A percentile compares a stretch with the other conserved stretches of the same genome.
Conservation (phyloP, 2,329 filamentous ascomycete genomes). For the Phaeomoniella chlamydospora region DNA sequence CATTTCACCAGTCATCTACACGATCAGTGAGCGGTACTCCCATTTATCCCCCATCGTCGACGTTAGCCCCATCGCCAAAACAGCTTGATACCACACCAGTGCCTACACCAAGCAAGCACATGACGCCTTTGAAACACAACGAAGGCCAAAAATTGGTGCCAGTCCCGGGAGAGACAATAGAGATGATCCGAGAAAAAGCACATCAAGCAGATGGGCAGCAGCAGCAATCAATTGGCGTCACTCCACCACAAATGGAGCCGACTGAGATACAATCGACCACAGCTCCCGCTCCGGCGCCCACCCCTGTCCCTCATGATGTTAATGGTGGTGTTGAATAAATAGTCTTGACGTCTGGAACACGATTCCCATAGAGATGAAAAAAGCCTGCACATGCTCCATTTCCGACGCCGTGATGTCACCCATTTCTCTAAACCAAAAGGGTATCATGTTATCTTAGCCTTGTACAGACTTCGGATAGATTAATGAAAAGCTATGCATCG, state of each 20-base stretch:
- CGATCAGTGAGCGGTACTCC: conserved; percentile 10
- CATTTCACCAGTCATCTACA: conserved; percentile 1
- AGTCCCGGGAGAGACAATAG: neutral
- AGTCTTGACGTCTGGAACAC: neutral
- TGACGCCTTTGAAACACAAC: neutral
- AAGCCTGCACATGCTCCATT: too few relatives aligned
- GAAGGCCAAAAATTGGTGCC: neutral
- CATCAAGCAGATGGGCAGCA: neutral
- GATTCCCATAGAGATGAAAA: neutral
- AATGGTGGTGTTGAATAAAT: neutral
- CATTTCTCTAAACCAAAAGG: too few relatives aligned
- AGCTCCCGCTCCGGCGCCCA: too few relatives aligned
- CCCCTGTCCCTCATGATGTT: neutral
- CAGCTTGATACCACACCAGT: conserved; percentile 10
- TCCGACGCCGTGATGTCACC: too few relatives aligned
- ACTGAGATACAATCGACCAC: too few relatives aligned
- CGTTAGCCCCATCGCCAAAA: conserved; percentile 11
- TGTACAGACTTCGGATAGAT: too few relatives aligned
- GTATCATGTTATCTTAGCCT: too few relatives aligned
- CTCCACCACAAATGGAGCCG: too few relatives aligned
- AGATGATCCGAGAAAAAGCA: neutral
- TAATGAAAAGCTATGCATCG: too few relatives aligned
- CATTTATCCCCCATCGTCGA: conserved; percentile 11
- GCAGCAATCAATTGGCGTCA: too few relatives aligned
- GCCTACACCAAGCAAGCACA: conserved; percentile 12